phyloP scores from a whole-genome alignment of 106 monocot genomes.

The Allium sativum region DNA sequence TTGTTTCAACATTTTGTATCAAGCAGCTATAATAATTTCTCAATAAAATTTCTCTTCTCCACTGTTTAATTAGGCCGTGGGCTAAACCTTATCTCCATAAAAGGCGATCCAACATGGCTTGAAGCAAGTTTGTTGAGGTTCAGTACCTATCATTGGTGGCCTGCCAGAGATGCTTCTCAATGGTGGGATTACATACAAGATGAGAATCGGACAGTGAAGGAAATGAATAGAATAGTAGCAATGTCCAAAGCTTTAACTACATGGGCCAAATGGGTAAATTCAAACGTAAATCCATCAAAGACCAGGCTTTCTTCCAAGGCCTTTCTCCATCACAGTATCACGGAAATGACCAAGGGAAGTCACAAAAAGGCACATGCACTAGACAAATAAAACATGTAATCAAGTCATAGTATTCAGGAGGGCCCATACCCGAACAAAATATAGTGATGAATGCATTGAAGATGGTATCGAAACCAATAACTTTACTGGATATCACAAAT shows the following conservation, averaged over 20 bases:
- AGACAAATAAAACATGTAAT: not conserved
- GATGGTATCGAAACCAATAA: not conserved
- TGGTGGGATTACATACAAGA: conserved; percentile 48
- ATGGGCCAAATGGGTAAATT: conserved; percentile 44
- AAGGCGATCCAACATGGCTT: conserved; percentile 17
- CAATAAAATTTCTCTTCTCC: too few species aligned
- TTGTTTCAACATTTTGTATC: too few species aligned
- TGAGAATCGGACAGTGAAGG: conserved; percentile 14
- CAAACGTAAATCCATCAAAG: conserved; percentile 14
- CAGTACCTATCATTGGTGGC: conserved; percentile 52
- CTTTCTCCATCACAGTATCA: conserved; percentile 23
- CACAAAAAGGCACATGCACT: not conserved
- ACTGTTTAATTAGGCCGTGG: too few species aligned
- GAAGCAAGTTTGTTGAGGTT: conserved; percentile 34
- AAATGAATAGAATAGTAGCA: conserved; percentile 29
- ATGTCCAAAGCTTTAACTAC: conserved; percentile 33
- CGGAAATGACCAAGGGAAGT: conserved; percentile 13
- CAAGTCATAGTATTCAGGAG: not conserved
- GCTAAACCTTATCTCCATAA: conserved; percentile 27
- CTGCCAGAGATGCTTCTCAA: conserved; percentile 12
- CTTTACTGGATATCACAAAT: too few species aligned
- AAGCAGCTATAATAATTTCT: too few species aligned
- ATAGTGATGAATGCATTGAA: not conserved
- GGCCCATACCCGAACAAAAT: not conserved
- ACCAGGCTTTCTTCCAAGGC: conserved; percentile 35